A percentile compares a stretch with the other conserved stretches of the same genome.
These are phyloP conservation scores for Wickerhamiella shivajii DNA, from an alignment of 805 yeast genomes.

Conservation along the genomic window DNA sequence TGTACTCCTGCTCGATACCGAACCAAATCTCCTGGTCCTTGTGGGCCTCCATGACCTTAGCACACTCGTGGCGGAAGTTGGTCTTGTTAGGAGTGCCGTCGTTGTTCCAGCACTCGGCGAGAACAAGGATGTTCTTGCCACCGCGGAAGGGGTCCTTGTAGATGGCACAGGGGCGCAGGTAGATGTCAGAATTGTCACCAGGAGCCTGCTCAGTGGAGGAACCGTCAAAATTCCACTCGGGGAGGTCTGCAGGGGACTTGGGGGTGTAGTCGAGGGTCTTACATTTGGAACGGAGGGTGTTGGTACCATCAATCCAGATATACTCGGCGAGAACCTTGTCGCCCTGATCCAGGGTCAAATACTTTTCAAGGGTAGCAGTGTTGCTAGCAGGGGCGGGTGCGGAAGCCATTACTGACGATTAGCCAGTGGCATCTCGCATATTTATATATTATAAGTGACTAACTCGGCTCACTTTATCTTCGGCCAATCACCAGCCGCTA, in stretches of 20 bases:
- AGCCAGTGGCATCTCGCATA: too few species aligned
- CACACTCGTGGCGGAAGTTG: slow-evolving; percentile 96
- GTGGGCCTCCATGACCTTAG: slow-evolving; percentile 89
- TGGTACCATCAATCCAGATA: slow-evolving; percentile 93
- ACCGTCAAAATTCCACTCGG: slow-evolving; percentile 99
- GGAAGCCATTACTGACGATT: too few species aligned
- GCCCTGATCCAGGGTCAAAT: slow-evolving; percentile 67
- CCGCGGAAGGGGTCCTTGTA: slow-evolving; percentile 96
- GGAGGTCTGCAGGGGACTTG: slow-evolving; percentile 65
- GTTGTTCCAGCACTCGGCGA: slow-evolving; percentile 94
- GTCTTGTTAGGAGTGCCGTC: slow-evolving; percentile 98
- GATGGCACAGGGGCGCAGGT: slow-evolving; percentile 86
- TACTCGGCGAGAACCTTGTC: slow-evolving; percentile 89
- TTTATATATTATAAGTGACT: too few species aligned
- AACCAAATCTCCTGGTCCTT: slow-evolving; percentile 79
- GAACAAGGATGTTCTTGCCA: slow-evolving; percentile 90
- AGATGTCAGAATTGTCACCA: slow-evolving; percentile 91
- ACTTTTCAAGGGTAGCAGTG: slow-evolving; percentile 67
- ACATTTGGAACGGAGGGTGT: slow-evolving; percentile 86
- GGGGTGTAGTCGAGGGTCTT: slow-evolving; percentile 65
- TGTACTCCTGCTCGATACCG: slow-evolving; percentile 98
- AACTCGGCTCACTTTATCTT: too few species aligned
- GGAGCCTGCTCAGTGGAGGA: slow-evolving; percentile 98
- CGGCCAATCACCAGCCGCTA: too few species aligned
- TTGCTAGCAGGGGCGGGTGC: slow-evolving; percentile 27